A percentile compares a stretch with the other conserved stretches of the same genome.
Evolutionary conservation across 2,329 filamentous ascomycete genomes (phyloP).

Genomic region (Aspergillus felis): DNA sequence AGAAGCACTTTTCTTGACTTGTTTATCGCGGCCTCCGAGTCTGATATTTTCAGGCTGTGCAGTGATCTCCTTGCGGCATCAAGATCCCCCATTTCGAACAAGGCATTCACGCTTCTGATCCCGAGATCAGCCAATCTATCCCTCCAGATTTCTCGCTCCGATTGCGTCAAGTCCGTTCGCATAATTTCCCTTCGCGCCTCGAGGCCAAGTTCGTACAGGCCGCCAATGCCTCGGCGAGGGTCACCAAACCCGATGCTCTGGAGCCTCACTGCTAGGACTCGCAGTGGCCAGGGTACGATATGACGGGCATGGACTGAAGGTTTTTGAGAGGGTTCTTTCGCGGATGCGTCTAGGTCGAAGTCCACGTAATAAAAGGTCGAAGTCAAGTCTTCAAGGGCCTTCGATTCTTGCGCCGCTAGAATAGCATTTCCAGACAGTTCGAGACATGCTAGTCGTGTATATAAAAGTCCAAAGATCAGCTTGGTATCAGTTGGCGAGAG

Average conservation of each 20-base stretch:
- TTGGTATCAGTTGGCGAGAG: conserved; percentile 51
- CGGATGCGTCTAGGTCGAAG: conserved; percentile 19
- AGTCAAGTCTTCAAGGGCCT: conserved; percentile 58
- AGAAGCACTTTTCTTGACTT: conserved; percentile 57
- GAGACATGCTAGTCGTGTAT: conserved; percentile 76
- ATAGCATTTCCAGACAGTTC: conserved; percentile 70
- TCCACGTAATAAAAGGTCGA: conserved; percentile 52
- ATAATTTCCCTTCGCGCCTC: conserved; percentile 65
- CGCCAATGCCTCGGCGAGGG: conserved; percentile 77
- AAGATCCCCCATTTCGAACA: conserved; percentile 72
- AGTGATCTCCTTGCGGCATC: conserved; percentile 75
- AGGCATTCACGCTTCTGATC: conserved; percentile 53
- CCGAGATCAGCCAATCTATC: conserved; percentile 71
- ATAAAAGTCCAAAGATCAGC: conserved; percentile 71
- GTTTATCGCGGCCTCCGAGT: conserved; percentile 26
- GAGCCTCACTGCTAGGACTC: conserved; percentile 76
- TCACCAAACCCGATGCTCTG: conserved; percentile 86
- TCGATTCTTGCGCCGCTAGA: conserved; percentile 64
- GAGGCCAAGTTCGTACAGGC: conserved; percentile 80
- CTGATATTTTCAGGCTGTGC: conserved; percentile 47
- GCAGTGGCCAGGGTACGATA: conserved; percentile 81
- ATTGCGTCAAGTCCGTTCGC: conserved; percentile 48
- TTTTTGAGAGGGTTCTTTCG: conserved; percentile 59
- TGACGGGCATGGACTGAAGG: conserved; percentile 62
- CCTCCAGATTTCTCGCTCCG: conserved; percentile 65